Base-by-base conservation (phyloP, 2,329 filamentous ascomycete species). In the Cephalotrichum gorgonifer region DNA sequence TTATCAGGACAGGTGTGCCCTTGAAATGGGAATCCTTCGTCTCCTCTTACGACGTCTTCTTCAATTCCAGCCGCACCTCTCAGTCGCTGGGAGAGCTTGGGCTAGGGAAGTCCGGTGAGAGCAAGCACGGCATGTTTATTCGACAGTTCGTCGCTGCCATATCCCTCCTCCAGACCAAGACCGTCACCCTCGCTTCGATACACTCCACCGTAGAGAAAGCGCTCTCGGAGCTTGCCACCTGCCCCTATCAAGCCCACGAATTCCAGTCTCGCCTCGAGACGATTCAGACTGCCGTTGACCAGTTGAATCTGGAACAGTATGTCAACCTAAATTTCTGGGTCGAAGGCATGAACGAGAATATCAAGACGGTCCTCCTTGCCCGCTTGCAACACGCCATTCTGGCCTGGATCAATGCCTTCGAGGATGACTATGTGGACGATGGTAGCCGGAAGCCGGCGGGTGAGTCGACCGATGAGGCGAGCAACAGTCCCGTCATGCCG, bases 21-120 rank as follows among this genome's bases (percentile, higher is more conserved):
- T 70, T 98, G 26, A 83, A 89, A 58, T 99, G 93, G 93, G 93
- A 98, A 61, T 95, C 93, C 0, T 97, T 99, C 58, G 88, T 98
- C 48, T 91, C 96, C 63, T 90, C 89, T 2, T 96, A 96, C 64
- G 93, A 98, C 63, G 75, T 96, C 28, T 90, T 60, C 68, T 85
- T 60, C 76, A 86, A 59, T 66, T 66, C 69, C 45, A 64, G 65
- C 47, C 60, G 66, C 50, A 65, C 69, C 46, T 76, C 54, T 57
- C 77, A 52, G 68, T 79, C 57, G 60, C 51, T 70, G 8, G 59
- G 61, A 9, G 69, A 71, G 44, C 70, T 71, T 49, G 63, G 66
- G 4, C 56, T 70, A 12, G 56, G 75, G 50, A 77, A 78, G 55
- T 74, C 76, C 44, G 76, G 79, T 17, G 90, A 95, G 64, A 95